Base-by-base conservation (phyloP, 768 basidiomycete species). In the Kockovaella imperatae region DNA sequence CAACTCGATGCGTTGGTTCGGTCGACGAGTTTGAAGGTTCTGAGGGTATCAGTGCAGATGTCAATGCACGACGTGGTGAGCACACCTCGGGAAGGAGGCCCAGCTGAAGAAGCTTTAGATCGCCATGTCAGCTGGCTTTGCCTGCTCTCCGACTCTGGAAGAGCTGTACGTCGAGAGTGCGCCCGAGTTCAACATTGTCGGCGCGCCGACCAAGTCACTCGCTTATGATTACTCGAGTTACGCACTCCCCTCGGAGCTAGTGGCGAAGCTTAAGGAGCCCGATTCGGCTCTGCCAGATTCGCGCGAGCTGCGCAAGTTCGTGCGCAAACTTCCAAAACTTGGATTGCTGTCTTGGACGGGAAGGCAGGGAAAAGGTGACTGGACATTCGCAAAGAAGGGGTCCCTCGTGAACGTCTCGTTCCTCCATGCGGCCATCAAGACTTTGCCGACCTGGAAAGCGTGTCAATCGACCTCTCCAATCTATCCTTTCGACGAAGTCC, bases 361-460 rank as follows among this genome's bases (percentile, higher is more conserved):
- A 4, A 24, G 46, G 32, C 50, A 50, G 17, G 57, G 53, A 8
- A 47, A 50, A 46, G 57, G 57, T 11, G n/a, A 25, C 26, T 59
- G 57, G 57, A 20, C 5, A 2, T 45, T 53, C 44, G 7, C 5
- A 7, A 26, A 46, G 10, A 42, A 46, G 20, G 20, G 34, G 5
- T 25, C 25, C 21, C 14, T 44, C 4, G 30, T 49, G 28, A 39
- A 42, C 15, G 35, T 57, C n/a, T 13, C 30, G 10, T 57, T 57
- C 42, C 32, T 23, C 5, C 51, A 52, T 39, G 29, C 51, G 13
- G 51, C 45, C 13, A 17, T 46, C 5, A 17, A 23, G 14, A 53
- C 51, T 6, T 3, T n/a, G 13, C 29, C 35, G 8, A 49, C 38
- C 8, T 57, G 48, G 7, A n/a, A 17, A n/a, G 17, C 17, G 35